Conservation (phyloP, 495 filamentous ascomycete genomes). For the Daldinia caldariorum region DNA sequence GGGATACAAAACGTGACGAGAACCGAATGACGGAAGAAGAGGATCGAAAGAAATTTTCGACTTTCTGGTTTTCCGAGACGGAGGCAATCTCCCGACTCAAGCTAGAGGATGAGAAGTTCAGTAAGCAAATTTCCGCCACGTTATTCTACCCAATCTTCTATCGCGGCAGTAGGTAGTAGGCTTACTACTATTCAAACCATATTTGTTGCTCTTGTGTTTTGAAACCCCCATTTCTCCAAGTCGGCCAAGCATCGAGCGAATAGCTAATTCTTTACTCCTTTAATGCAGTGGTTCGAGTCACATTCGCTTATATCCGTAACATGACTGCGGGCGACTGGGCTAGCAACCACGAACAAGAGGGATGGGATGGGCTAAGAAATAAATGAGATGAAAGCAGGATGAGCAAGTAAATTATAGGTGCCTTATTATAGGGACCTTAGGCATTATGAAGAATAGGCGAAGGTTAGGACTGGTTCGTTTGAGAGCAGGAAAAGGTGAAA, state of each 20-base stretch:
- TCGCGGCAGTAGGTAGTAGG: not conserved
- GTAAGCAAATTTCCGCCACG: constrained; percentile 32
- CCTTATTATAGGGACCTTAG: too few relatives aligned
- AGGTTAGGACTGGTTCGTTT: too few relatives aligned
- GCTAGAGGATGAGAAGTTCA: constrained; percentile 47
- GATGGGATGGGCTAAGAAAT: not conserved
- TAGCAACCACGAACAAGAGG: constrained; percentile 27
- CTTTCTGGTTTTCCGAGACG: constrained; percentile 42
- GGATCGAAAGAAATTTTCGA: constrained; percentile 47
- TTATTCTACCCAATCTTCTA: not conserved
- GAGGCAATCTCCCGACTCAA: constrained; percentile 43
- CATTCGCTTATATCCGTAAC: constrained; percentile 44
- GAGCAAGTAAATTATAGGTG: too few relatives aligned
- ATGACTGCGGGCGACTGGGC: constrained; percentile 43
- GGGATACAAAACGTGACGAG: constrained; percentile 38
- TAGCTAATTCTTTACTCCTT: constrained; percentile 11
- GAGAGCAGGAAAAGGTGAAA: too few relatives aligned
- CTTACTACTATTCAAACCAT: not conserved
- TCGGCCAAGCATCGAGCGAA: not conserved
- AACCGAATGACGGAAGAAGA: constrained; percentile 41
- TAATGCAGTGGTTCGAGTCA: constrained; percentile 42
- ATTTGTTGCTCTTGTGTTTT: not conserved
- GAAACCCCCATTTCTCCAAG: not conserved
- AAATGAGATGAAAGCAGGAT: not conserved
- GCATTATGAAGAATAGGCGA: too few relatives aligned